Percentiles rank a stretch among this genome's conserved stretches.
Evolutionary conservation across 306 rosid genomes (phyloP).

Genomic region (Vicia faba): DNA sequence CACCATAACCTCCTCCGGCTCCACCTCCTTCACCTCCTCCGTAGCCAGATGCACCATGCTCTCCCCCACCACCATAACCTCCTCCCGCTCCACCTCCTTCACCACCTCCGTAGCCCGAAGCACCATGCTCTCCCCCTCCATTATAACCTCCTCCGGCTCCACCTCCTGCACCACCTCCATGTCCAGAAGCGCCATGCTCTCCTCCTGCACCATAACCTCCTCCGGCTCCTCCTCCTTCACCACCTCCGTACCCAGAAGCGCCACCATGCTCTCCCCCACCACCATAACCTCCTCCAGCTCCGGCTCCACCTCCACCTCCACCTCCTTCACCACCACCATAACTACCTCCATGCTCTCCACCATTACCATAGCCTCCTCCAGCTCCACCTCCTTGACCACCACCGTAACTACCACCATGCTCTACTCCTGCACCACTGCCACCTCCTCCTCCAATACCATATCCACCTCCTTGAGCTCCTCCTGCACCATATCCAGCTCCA

Average conservation of each 20-base stretch:
- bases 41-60: neutral
- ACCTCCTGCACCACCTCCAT: constrained; percentile 33
- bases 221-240: constrained; percentile 36
- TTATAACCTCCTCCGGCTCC: constrained; percentile 43
- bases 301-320: constrained; percentile 40
- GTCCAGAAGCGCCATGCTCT: constrained; percentile 37
- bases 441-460: constrained; percentile 38
- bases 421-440: constrained; percentile 36
- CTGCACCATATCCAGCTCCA: constrained; percentile 51
- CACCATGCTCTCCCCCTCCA: constrained; percentile 38
- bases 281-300: constrained; percentile 35
- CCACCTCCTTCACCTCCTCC: constrained; percentile 42
- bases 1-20: constrained; percentile 36
- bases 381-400: constrained; percentile 33
- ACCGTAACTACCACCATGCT: constrained; percentile 50
- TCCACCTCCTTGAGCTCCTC: constrained; percentile 40
- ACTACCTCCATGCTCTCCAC: constrained; percentile 44
- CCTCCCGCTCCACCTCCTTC: constrained; percentile 40
- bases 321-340: constrained; percentile 33
- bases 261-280: constrained; percentile 42
- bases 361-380: constrained; percentile 47
- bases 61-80: constrained; percentile 39
- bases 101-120: constrained; percentile 34
- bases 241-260: constrained; percentile 39
- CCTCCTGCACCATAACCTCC: constrained; percentile 51